A percentile compares a stretch with the other conserved stretches of the same genome.
phyloP scores from a whole-genome alignment of 202 grass and related monocot genomes.

The Brachypodium distachyon region DNA sequence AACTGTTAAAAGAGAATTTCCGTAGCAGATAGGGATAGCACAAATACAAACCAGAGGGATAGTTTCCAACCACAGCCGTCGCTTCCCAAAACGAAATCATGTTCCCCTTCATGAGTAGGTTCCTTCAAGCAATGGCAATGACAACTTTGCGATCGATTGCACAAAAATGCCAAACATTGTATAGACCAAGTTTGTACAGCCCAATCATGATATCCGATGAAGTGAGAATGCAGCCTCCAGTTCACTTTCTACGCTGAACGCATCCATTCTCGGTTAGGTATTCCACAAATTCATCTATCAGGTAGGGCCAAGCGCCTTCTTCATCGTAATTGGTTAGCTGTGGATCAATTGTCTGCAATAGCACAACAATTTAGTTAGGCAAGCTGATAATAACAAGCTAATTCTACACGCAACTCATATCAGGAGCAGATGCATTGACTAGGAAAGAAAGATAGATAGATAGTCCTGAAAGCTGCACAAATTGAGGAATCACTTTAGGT shows the following conservation, averaged over 20 bases:
- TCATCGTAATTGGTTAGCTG: constrained; percentile 88
- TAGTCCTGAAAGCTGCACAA: not conserved
- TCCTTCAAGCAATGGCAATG: constrained; percentile 16
- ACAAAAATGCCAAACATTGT: constrained; percentile 13
- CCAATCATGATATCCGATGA: constrained; percentile 30
- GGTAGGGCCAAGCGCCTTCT: constrained; percentile 97
- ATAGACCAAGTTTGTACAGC: constrained; percentile 25
- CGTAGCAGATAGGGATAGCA: not conserved
- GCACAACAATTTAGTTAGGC: not conserved
- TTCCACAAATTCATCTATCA: constrained; percentile 98
- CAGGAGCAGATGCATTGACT: not conserved
- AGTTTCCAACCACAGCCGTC: not conserved
- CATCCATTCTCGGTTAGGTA: constrained; percentile 79
- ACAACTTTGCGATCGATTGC: constrained; percentile 1
- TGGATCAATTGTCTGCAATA: constrained; percentile 67
- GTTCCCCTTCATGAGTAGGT: constrained; percentile 2
- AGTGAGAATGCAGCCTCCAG: not conserved
- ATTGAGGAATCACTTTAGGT: not conserved
- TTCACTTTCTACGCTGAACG: constrained; percentile 51
- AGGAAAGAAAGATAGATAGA: not conserved
- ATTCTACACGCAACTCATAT: not conserved
- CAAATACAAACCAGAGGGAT: constrained; percentile 5
- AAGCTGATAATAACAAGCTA: not conserved
- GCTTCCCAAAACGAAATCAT: constrained; percentile 8
- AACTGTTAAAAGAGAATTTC: not conserved